These are phyloP conservation scores for Yamadazyma atlantica DNA, from an alignment of 1,139 yeast genomes.

Conservation along the genomic window DNA sequence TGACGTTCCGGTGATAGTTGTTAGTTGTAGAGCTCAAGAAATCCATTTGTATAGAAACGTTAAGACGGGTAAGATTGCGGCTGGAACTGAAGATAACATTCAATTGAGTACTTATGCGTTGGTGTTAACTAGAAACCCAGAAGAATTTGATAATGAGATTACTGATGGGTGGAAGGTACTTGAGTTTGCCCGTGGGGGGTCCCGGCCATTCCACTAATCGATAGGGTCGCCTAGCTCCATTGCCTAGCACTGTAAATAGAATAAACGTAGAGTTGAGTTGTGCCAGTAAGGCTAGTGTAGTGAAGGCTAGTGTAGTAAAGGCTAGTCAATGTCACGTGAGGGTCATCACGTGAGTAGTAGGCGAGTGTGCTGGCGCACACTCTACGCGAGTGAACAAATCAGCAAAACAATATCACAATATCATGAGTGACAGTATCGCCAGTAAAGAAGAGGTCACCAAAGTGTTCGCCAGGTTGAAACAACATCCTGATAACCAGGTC, in stretches of 20 bases:
- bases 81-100: conserved; percentile 94
- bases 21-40: conserved; percentile 96
- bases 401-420: not conserved
- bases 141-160: conserved; percentile 82
- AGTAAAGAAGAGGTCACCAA: conserved; percentile 61
- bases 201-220: conserved; percentile 76
- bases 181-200: conserved; percentile 93
- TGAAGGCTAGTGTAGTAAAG: no score
- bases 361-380: no score
- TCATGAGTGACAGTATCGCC: conserved; percentile 55
- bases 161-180: conserved; percentile 98
- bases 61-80: conserved; percentile 92
- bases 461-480: conserved; percentile 57
- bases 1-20: conserved; percentile 89
- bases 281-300: no score
- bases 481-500: conserved; percentile 71
- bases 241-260: conserved; percentile 3
- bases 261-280: no score
- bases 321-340: no score
- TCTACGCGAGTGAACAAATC: no score
- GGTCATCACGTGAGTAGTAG: no score
- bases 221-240: no score
- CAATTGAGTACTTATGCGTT: conserved; percentile 92
- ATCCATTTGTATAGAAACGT: conserved; percentile 84
- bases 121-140: conserved; percentile 92